phyloP scores from a whole-genome alignment of 2,329 filamentous ascomycete species.

The Fusarium multiceps region DNA sequence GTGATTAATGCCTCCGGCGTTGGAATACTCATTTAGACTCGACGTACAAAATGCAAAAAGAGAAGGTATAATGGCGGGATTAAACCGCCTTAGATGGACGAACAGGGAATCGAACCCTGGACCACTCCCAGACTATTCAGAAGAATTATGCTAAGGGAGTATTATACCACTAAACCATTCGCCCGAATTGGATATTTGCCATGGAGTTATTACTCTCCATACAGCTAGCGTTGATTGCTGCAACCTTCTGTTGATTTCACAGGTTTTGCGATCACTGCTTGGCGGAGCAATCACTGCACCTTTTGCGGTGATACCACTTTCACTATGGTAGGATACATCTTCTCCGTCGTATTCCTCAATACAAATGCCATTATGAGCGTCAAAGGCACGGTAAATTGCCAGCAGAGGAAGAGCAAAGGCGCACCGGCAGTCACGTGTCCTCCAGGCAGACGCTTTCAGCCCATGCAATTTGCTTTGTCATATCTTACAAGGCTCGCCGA shows the following conservation, averaged over 20 bases:
- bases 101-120: slow-evolving; percentile 18
- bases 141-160: slow-evolving; percentile 25
- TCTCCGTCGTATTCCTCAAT: too few relatives aligned
- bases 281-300: background rate
- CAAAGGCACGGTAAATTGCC: background rate
- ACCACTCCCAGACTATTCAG: slow-evolving; percentile 16
- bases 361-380: too few relatives aligned
- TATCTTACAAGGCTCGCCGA: background rate
- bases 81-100: slow-evolving; percentile 13
- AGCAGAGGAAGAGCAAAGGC: background rate
- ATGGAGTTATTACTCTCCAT: too few relatives aligned
- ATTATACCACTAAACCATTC: slow-evolving; percentile 36
- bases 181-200: background rate
- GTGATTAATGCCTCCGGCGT: too few relatives aligned
- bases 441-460: background rate
- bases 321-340: background rate
- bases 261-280: background rate
- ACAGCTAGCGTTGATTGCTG: accelerated
- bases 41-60: background rate
- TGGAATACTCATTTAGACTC: accelerated
- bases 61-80: background rate
- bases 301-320: background rate
- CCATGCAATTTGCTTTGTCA: background rate
- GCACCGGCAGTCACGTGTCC: background rate
- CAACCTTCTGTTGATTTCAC: background rate